Conservation (phyloP, 78 protist genomes). For the Ministeria vibrans region DNA sequence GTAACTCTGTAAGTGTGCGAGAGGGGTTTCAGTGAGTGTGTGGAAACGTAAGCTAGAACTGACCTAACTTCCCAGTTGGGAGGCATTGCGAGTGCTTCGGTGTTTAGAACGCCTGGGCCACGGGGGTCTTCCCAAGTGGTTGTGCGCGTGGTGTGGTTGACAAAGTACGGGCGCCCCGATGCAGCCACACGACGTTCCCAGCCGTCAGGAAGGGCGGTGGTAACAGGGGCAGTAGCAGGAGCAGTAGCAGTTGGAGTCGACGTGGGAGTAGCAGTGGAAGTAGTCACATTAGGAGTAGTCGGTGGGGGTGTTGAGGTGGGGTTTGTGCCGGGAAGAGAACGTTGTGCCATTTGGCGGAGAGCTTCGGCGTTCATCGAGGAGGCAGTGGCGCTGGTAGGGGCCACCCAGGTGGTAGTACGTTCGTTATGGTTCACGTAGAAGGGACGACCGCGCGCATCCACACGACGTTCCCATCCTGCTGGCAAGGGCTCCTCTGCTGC, state of each 20-base stretch:
- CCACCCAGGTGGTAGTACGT: constrained; percentile 17
- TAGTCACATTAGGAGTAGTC: no score
- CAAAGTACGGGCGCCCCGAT: constrained; percentile 42
- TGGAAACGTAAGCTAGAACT: no score
- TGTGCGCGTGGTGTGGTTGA: constrained; percentile 42
- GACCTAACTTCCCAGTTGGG: not conserved
- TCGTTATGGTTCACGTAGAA: constrained; percentile 22
- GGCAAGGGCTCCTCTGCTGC: constrained; percentile 30
- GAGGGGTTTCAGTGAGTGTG: not conserved
- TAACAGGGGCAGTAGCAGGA: not conserved
- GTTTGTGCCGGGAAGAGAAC: not conserved
- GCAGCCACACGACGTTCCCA: constrained; percentile 42
- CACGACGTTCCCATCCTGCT: constrained; percentile 41
- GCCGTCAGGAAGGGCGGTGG: constrained; percentile 38
- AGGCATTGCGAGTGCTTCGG: not conserved
- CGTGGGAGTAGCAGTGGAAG: not conserved
- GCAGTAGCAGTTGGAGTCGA: no score
- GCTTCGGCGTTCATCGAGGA: not conserved
- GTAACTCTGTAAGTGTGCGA: constrained; percentile 12
- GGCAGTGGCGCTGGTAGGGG: constrained; percentile 12
- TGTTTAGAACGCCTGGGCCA: no score
- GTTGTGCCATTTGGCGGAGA: not conserved
- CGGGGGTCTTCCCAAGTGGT: constrained; percentile 46
- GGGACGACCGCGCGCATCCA: constrained; percentile 33
- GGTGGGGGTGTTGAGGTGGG: not conserved